Base-by-base conservation (phyloP, 768 basidiomycete genomes). In the Neoboletus subvelutipes region DNA sequence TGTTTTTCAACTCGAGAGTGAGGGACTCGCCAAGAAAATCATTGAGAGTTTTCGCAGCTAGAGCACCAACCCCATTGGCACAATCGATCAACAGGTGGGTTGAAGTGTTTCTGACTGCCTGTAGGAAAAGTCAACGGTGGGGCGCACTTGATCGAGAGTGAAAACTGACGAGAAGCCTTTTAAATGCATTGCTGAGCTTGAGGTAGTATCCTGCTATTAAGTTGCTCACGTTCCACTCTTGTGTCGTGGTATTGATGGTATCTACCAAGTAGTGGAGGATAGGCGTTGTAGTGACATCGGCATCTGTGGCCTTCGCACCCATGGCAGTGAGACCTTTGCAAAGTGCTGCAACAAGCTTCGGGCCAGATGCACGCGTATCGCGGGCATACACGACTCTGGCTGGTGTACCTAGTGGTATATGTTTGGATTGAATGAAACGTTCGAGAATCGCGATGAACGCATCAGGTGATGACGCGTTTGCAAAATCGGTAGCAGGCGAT, bases 41-140 rank as follows among this genome's bases (percentile, higher is more conserved):
- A 5, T 77, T 67, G 39, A 98, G 76, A 42, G 80, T 82, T 34
- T 76, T 75, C 13, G 91, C 85, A 39, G 89, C 86, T 8, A 79
- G 76, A 17, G 90, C 84, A 46, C 97, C 97, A 24, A 99, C 97
- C 28, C 97, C 97, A 70, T 99, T 98, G n/a, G 97, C 97, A 70
- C 97, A 98, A 72, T 99, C 97, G 41, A 99, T 79, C n/a, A 90
- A 71, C 46, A 99, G 67, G 37, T 86, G 83, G 17, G 80, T 71
- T 12, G 80, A 51, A 77, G 73, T 41, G 76, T 73, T 71, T 55
- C 86, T 86, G 56, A 85, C 84, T 26, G 80, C 75, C 88, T 92
- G 57, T 34, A 28, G 42, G 39, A 45, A 42, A 52, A 29, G 50
- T 67, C 33, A 67, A 46, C 15, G 7, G 20, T 18, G 50, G 46